Evolutionary conservation across 2,329 filamentous ascomycete genomes (phyloP).

Genomic region (Botrytis cinerea): DNA sequence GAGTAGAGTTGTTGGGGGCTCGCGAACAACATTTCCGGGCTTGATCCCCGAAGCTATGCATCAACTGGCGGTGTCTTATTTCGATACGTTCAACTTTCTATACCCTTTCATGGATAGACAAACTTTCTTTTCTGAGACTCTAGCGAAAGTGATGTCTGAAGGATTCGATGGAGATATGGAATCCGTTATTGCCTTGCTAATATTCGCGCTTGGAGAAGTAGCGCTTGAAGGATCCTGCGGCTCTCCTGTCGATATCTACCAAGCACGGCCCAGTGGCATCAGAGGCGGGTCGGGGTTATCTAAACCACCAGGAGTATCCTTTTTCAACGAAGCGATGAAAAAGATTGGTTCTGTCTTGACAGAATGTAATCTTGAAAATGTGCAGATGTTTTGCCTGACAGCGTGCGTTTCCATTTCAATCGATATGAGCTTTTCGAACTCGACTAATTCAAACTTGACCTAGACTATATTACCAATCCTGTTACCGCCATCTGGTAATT

Average conservation of each 20-base stretch:
- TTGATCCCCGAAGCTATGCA: constrained; percentile 54
- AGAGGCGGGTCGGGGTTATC: constrained; percentile 50
- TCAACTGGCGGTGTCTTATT: constrained; percentile 55
- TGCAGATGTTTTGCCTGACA: constrained; percentile 59
- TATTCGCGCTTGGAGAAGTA: constrained; percentile 60
- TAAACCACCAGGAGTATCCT: constrained; percentile 56
- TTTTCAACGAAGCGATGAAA: constrained; percentile 63
- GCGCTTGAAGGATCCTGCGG: constrained; percentile 54
- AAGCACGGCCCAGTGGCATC: constrained; percentile 53
- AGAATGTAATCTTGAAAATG: constrained; percentile 58
- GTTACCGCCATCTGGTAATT: constrained; percentile 52
- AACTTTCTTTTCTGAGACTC: constrained; percentile 51
- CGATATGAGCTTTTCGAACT: not conserved
- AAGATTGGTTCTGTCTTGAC: constrained; percentile 59
- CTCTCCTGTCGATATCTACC: constrained; percentile 47
- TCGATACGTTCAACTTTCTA: constrained; percentile 60
- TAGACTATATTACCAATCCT: constrained; percentile 56
- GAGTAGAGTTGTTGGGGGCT: constrained; percentile 34
- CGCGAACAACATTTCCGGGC: constrained; percentile 37
- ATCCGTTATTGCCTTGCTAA: constrained; percentile 56
- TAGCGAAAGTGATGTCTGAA: constrained; percentile 49
- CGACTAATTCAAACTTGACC: not conserved
- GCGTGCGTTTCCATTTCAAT: constrained; percentile 46
- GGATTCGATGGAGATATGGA: constrained; percentile 53
- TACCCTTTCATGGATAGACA: constrained; percentile 61